Evolutionary conservation across 2,329 filamentous ascomycete species (phyloP).

Genomic region (Phoma sp.): DNA sequence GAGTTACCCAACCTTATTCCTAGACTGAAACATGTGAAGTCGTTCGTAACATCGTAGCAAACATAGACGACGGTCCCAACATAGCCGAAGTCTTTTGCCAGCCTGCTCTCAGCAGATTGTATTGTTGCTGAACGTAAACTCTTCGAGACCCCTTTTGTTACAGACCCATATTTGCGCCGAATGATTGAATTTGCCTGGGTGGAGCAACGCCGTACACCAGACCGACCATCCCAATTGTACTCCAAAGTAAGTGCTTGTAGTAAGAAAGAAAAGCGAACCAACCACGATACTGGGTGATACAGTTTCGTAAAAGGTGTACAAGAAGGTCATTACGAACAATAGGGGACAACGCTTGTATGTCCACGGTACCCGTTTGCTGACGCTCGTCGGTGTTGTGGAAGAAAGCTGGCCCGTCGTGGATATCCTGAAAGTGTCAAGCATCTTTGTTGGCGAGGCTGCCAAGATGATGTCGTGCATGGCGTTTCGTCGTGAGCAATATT

Average conservation of each 20-base stretch:
- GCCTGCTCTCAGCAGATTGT: neutral
- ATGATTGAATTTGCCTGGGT: neutral
- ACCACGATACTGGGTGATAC: neutral
- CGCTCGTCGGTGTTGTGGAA: neutral
- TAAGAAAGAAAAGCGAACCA: neutral
- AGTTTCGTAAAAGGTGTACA: constrained; percentile 4
- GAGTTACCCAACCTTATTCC: neutral
- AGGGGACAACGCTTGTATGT: neutral
- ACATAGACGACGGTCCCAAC: neutral
- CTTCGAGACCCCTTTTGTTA: neutral
- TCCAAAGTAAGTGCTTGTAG: neutral
- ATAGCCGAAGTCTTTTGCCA: neutral
- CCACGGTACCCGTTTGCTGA: neutral
- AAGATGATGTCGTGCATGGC: neutral
- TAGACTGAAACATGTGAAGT: neutral
- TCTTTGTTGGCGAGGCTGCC: neutral
- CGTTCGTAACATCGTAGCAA: neutral
- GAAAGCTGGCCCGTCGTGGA: neutral
- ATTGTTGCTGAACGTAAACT: neutral
- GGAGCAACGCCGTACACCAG: neutral
- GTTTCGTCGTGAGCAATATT: neutral
- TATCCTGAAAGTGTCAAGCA: too few relatives aligned
- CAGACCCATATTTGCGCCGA: neutral
- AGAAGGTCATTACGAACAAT: neutral
- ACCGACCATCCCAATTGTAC: neutral